Evolutionary conservation across 2,329 filamentous ascomycete genomes (phyloP), one percentile per base, ranked within the genome.

Genomic region (Pleomassaria siparia): DNA sequence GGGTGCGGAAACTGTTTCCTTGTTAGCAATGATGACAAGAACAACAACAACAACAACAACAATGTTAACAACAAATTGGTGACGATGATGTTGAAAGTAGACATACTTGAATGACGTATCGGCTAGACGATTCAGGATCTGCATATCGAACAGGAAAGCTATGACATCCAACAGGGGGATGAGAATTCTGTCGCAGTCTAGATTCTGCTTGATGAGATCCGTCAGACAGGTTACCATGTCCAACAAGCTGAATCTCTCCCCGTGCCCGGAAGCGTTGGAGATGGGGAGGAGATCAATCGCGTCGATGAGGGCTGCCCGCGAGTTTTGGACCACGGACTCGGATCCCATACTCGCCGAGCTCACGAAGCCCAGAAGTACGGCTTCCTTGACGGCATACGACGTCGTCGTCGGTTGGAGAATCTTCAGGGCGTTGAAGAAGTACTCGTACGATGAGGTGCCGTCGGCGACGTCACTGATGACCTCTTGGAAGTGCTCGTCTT

Each of bases 321-420:
- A 86, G 9, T 83, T 81, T 41, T 87, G 83, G 20, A 91, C 80
- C 1, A 92, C 76, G 28, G 87, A 82, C 60, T 92, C 88, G 48
- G 88, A 88, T 29, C 86, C 87, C n/a, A 85, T 84, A 60, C 89
- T 87, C 8, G 88, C 87, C 2, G 87, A 89, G 7, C 83, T 87
- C 11, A 88, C 81, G 48, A 82, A 81, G 13, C 89, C 89, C 29
- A 84, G 77, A 46, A 91, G 70, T 13, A 91, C 73, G 2, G 75
- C 64, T 30, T 67, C 60, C 36, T 45, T 60, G 21, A 62, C 53
- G 7, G 35, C n/a, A 21, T 28, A 20, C 12, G 51, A 43, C 1
- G 40, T 50, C 1, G 40, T 50, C 2, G 52, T 42, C 18, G 43
- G 50, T 12, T 55, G 52, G 29, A 68, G 46, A 2, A 49, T 49